These are phyloP conservation scores for Kalanchoe fedtschenkoi DNA, from an alignment of 164 flowering plant species.

Conservation along the genomic window DNA sequence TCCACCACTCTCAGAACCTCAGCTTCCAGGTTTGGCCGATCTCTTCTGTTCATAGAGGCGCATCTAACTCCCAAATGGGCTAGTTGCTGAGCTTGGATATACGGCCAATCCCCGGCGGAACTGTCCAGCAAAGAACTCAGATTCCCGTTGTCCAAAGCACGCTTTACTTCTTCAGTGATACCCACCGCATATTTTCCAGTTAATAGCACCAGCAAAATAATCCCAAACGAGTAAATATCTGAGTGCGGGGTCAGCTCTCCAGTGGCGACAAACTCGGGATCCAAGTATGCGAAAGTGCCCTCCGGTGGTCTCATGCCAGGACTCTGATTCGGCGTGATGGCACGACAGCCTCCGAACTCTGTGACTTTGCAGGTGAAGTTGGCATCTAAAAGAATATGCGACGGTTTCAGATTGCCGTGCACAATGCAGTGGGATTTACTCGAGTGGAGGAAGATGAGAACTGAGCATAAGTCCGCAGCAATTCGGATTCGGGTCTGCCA, in stretches of 20 bases:
- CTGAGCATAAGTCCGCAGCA: constrained; percentile 46
- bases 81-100: constrained; percentile 48
- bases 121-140: constrained; percentile 32
- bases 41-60: not conserved
- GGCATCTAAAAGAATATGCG: constrained; percentile 45
- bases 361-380: constrained; percentile 37
- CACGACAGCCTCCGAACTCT: constrained; percentile 53
- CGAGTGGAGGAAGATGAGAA: constrained; percentile 47
- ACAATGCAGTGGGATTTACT: constrained; percentile 29
- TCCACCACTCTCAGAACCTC: constrained; percentile 4
- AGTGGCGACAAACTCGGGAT: constrained; percentile 57
- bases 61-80: constrained; percentile 6
- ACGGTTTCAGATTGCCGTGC: constrained; percentile 51
- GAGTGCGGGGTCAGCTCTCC: constrained; percentile 55
- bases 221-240: constrained; percentile 56
- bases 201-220: constrained; percentile 37
- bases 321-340: constrained; percentile 16
- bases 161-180: constrained; percentile 29
- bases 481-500: constrained; percentile 52
- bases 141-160: constrained; percentile 31
- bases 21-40: constrained; percentile 3
- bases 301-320: constrained; percentile 30
- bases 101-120: constrained; percentile 87
- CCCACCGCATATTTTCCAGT: constrained; percentile 40
- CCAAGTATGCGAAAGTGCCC: constrained; percentile 60